These are phyloP conservation scores for Sporothrix protearum DNA, from an alignment of 2,329 filamentous ascomycete species.

Conservation along the genomic window DNA sequence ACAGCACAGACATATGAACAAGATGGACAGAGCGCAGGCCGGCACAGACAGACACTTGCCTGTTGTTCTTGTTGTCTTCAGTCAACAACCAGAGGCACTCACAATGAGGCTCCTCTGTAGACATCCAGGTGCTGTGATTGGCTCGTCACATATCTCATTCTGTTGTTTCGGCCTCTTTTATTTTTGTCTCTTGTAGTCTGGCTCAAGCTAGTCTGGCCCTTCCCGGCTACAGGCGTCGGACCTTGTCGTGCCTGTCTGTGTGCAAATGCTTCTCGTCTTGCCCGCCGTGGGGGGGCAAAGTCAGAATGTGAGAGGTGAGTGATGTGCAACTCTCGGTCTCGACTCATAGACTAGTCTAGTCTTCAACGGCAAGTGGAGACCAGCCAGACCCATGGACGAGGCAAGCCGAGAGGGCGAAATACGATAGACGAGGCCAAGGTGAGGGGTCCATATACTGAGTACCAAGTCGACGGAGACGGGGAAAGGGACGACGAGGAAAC, in stretches of 20 bases:
- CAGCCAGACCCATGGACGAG: not conserved
- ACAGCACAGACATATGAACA: not conserved
- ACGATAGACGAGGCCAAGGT: not conserved
- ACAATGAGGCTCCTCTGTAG: not conserved
- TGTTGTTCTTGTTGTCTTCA: not conserved
- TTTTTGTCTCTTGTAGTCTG: not conserved
- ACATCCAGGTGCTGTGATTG: constrained; percentile 11
- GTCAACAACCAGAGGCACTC: not conserved
- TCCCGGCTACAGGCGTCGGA: not conserved
- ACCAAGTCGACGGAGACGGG: not conserved
- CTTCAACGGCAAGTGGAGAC: constrained; percentile 9
- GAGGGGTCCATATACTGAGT: not conserved
- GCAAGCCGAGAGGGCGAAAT: not conserved
- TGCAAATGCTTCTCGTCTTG: constrained; percentile 4
- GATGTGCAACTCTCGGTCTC: not conserved
- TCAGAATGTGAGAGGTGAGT: not conserved
- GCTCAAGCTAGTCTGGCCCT: not conserved
- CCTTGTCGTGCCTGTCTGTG: not conserved
- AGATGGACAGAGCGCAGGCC: not conserved
- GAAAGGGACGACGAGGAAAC: not conserved
- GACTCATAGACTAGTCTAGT: not conserved
- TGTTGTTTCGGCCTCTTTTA: constrained; percentile 1
- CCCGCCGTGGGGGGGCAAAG: not conserved
- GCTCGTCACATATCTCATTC: constrained; percentile 20
- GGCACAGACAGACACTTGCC: not conserved